Evolutionary conservation across 768 basidiomycete genomes (phyloP).

Genomic region (Rhizopogon vesiculosus): DNA sequence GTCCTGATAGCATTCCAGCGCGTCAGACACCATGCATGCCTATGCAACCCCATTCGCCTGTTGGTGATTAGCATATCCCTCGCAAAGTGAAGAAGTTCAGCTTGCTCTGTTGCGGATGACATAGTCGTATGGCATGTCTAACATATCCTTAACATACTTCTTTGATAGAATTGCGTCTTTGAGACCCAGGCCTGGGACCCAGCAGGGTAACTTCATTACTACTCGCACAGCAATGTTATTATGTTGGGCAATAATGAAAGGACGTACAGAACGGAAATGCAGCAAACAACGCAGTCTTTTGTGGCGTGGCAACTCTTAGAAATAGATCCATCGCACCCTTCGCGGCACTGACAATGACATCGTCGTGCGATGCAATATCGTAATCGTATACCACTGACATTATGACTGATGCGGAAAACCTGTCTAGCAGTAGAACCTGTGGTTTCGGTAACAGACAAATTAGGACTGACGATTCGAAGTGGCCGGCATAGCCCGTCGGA

Average conservation of each 20-base stretch:
- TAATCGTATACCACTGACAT: constrained; percentile 2
- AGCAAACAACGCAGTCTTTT: not conserved
- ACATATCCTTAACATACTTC: not conserved
- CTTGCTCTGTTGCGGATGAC: not conserved
- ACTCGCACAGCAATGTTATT: not conserved
- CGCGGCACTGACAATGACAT: not conserved
- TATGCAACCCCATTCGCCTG: too few species aligned
- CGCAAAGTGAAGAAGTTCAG: too few species aligned
- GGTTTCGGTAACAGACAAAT: not conserved
- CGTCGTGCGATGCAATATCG: not conserved
- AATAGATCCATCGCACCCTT: not conserved
- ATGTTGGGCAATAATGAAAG: not conserved
- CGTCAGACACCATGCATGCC: too few species aligned
- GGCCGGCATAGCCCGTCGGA: not conserved
- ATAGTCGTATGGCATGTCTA: constrained; percentile 12
- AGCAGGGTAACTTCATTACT: constrained; percentile 17
- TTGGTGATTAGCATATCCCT: too few species aligned
- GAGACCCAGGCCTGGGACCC: constrained; percentile 24
- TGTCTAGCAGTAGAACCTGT: not conserved
- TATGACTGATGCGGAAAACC: constrained; percentile 20
- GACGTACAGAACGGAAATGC: constrained; percentile 1
- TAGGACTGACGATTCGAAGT: constrained; percentile 15
- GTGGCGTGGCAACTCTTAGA: not conserved
- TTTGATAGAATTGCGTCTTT: constrained; percentile 12
- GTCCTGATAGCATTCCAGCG: too few species aligned